Evolutionary conservation across 352 stramenopile species (phyloP).

Genomic region (Pythium guiyangense): DNA sequence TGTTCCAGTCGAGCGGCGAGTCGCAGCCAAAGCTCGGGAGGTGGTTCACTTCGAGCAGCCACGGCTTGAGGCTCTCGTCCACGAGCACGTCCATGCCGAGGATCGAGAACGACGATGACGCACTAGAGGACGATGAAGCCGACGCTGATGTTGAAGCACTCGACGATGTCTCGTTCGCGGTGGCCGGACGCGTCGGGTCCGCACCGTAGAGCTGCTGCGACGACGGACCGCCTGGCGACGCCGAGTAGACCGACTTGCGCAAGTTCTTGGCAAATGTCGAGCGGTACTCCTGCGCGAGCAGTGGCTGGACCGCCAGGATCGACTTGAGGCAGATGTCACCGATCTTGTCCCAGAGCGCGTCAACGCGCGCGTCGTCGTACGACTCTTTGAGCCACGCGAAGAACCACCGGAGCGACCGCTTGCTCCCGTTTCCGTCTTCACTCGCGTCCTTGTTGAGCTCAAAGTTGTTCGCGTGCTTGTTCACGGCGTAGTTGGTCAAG

Average conservation of each 20-base stretch:
- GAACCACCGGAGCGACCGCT: constrained; percentile 91
- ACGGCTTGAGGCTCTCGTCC: constrained; percentile 92
- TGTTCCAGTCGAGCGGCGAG: constrained; percentile 91
- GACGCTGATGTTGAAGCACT: constrained; percentile 1
- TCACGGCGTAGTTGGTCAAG: constrained; percentile 91
- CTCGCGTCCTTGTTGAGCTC: constrained; percentile 66
- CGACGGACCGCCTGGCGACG: constrained; percentile 14
- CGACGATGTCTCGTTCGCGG: constrained; percentile 10
- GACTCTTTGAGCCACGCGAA: constrained; percentile 82
- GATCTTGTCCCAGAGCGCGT: constrained; percentile 89
- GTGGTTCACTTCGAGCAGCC: constrained; percentile 98
- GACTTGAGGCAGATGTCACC: constrained; percentile 94
- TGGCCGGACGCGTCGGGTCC: constrained; percentile 6
- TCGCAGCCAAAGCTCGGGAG: constrained; percentile 95
- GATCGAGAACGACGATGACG: constrained; percentile 84
- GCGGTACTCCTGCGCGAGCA: constrained; percentile 90
- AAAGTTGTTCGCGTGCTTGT: constrained; percentile 89
- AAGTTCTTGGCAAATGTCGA: constrained; percentile 85
- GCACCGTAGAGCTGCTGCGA: constrained; percentile 4
- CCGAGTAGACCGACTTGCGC: constrained; percentile 40
- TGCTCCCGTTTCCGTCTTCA: constrained; percentile 71
- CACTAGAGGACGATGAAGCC: background rate
- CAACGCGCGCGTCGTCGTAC: constrained; percentile 55
- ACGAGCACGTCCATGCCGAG: constrained; percentile 97
- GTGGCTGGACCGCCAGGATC: constrained; percentile 91